Evolutionary conservation across 1,284 basidiomycete genomes (phyloP).

Genomic region (Dichomitus squalens): DNA sequence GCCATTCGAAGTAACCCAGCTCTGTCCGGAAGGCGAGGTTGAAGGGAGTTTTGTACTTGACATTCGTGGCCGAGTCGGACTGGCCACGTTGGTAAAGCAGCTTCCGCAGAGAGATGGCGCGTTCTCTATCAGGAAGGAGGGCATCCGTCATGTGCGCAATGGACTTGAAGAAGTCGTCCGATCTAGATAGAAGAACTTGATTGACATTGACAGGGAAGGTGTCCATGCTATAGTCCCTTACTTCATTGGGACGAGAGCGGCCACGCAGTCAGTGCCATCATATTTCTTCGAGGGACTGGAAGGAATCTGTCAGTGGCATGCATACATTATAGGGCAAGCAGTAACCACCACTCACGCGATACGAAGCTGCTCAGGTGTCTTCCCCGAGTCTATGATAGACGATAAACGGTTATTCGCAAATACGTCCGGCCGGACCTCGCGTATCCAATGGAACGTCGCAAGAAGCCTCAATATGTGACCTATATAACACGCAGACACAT

Average conservation of each 20-base stretch:
- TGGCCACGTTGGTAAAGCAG: conserved; percentile 14
- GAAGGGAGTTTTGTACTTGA: conserved; percentile 7
- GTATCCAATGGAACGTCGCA: conserved; percentile 69
- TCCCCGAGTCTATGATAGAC: conserved; percentile 64
- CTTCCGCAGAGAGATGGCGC: conserved; percentile 7
- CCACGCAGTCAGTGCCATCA: conserved; percentile 14
- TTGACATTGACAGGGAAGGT: background rate
- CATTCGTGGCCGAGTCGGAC: background rate
- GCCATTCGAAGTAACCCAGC: conserved; percentile 16
- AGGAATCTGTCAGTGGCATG: too few relatives aligned
- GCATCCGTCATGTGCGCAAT: conserved; percentile 7
- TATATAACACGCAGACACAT: conserved; percentile 23
- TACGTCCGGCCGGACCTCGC: conserved; percentile 63
- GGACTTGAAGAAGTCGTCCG: conserved; percentile 8
- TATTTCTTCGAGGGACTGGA: conserved; percentile 13
- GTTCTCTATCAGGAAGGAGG: conserved; percentile 6
- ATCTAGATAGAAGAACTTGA: background rate
- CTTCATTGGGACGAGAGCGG: conserved; percentile 12
- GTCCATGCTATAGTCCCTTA: background rate
- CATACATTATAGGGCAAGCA: background rate
- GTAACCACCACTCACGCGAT: conserved; percentile 29
- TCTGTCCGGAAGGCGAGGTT: conserved; percentile 33
- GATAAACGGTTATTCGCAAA: conserved; percentile 70
- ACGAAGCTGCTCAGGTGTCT: conserved; percentile 41
- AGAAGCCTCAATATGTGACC: conserved; percentile 68